phyloP scores from a whole-genome alignment of 169 alveolate species.

The Toxoplasma gondii region DNA sequence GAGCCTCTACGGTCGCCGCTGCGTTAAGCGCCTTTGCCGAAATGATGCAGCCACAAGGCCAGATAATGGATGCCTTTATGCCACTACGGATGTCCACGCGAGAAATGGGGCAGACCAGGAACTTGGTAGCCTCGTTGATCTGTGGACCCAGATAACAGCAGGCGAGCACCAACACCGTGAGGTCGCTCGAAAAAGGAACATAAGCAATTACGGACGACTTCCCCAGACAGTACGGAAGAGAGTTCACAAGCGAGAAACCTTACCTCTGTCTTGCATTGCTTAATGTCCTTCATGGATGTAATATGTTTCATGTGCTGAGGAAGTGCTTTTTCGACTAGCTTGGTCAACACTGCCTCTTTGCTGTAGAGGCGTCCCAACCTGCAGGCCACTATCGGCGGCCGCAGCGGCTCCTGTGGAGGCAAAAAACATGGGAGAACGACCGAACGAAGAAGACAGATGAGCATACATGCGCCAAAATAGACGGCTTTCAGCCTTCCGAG shows the following conservation, averaged over 20 bases:
- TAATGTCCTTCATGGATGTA: constrained; percentile 77
- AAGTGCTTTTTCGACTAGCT: constrained; percentile 75
- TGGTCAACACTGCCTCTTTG: constrained; percentile 79
- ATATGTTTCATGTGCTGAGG: constrained; percentile 79
- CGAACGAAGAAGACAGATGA: no score
- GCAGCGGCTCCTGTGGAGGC: constrained; percentile 80
- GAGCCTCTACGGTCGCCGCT: background rate
- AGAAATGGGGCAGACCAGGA: constrained; percentile 77
- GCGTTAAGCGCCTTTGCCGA: constrained; percentile 75
- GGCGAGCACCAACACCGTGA: background rate
- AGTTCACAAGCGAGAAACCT: background rate
- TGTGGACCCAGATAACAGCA: constrained; percentile 8
- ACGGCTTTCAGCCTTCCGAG: background rate
- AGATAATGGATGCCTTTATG: constrained; percentile 76
- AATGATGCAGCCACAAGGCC: constrained; percentile 79
- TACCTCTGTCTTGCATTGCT: constrained; percentile 66
- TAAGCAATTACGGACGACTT: no score
- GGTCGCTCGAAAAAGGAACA: background rate
- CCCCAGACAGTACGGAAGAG: no score
- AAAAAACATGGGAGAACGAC: background rate
- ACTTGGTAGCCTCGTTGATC: constrained; percentile 71
- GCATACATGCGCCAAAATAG: no score
- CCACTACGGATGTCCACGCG: constrained; percentile 75
- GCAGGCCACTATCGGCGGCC: constrained; percentile 84
- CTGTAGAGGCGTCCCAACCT: constrained; percentile 82